phyloP scores from a whole-genome alignment of 768 basidiomycete genomes.

The Hygrophoropsis aurantiaca region DNA sequence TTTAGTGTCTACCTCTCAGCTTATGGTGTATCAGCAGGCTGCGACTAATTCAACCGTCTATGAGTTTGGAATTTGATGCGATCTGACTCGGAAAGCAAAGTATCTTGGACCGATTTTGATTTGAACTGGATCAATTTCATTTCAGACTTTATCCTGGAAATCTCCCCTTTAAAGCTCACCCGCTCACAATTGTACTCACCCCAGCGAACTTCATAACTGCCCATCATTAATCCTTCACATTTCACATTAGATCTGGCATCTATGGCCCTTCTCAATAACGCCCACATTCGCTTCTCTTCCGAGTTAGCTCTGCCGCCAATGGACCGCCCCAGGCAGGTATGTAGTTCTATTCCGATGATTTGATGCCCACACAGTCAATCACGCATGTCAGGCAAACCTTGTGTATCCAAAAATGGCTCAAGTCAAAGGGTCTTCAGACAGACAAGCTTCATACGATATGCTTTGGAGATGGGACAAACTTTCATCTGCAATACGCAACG shows the following conservation, averaged over 20 bases:
- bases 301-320: slow-evolving; percentile 29
- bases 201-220: background rate
- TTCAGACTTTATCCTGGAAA: too few species aligned
- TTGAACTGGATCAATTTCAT: too few species aligned
- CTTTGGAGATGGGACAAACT: slow-evolving; percentile 35
- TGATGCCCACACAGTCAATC: background rate
- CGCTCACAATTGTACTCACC: background rate
- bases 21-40: background rate
- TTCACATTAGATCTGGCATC: slow-evolving; percentile 16
- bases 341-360: background rate
- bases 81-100: too few species aligned
- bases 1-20: background rate
- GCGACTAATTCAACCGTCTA: background rate
- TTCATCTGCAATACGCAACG: slow-evolving; percentile 16
- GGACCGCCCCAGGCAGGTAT: slow-evolving; percentile 33
- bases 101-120: too few species aligned
- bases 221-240: background rate
- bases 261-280: slow-evolving; percentile 18
- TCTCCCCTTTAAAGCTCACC: background rate
- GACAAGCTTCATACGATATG: slow-evolving; percentile 35
- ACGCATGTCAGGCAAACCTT: slow-evolving; percentile 18
- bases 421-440: slow-evolving; percentile 31
- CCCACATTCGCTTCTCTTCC: slow-evolving; percentile 32
- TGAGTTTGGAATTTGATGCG: too few species aligned
- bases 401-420: slow-evolving; percentile 44